Evolutionary conservation across 352 stramenopile species (phyloP), one percentile per base, ranked within the genome.

Genomic region (Blastocystis sp.): DNA sequence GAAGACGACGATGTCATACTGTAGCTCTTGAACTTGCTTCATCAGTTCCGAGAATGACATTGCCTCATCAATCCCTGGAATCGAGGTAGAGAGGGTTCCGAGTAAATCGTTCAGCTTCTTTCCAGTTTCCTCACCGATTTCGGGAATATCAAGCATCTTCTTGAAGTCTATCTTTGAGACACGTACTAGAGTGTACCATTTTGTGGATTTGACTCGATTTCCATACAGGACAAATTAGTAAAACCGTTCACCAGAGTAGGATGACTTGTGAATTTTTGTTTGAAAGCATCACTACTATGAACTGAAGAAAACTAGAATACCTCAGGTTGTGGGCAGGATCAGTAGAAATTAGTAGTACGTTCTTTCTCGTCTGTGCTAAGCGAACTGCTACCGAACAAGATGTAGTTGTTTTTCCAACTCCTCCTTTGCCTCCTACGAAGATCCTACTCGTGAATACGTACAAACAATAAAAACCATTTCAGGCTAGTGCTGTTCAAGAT

Each of bases 1-100:
- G 90, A 99, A 98, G 70, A 98, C 96, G 64, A 99, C 97, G 7
- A 98, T 95, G 89, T 95, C 96, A 92, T 98, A 98, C 90, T 99
- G 96, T 93, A 98, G 96, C 81, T 93, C 95, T 91, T 98, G 96
- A 20, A 93, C 92, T 90, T 96, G 94, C 92, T 98, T 98, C 96
- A 99, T 98, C 69, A 99, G 93, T 92, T 99, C 96, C 13, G 95
- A 96, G 92, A 99, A 99, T 88, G 93, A 97, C 96, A 99, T 98
- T 91, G 96, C 96, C 90, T 99, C 97, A 91, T 99, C 97, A 91
- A 99, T 98, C 69, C 97, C 97, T 0, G 97, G 97, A 92, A 99
- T 98, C 79, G 94, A 98, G 91, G 97, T 97, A 43, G 95, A 98
- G 65, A 99, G 93, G 92, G 98, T 95, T 76, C 96, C 96, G 93